Evolutionary conservation across 2,329 filamentous ascomycete species (phyloP), one percentile per base, ranked within the genome.

Genomic region (Epichloe amarillans): DNA sequence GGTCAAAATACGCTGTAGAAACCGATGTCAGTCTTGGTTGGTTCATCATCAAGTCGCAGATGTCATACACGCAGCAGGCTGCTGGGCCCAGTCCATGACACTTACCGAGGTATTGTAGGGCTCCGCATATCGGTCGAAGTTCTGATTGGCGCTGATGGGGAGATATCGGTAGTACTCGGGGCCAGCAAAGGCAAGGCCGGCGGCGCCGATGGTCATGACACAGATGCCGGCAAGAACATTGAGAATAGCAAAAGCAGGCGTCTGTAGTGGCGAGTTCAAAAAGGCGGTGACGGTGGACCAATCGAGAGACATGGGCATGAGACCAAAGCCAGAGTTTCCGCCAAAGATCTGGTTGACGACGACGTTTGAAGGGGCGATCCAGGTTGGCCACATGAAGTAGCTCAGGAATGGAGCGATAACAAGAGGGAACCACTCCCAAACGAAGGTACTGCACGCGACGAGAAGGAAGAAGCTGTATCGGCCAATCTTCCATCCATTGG

Each of bases 271-370:
- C n/a, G 72, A 77, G 11, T 65, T 62, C 48, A 77, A 68, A 58
- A 75, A 83, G 11, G 74, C 78, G 1, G 75, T 72, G 52, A 82
- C 69, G 49, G 79, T 72, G 47, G 74, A 76, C 82, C 82, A 85
- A 64, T 85, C 82, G 52, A 86, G 79, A 0, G 80, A 83, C 14
- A 84, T 72, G 11, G 81, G 81, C 26, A 84, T 69, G 12, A 86
- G 65, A 0, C 76, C 79, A 4, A 84, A 65, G 0, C 82, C 81
- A 5, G 75, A 76, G 50, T 72, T 71, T 5, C 78, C 79, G 3
- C 82, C 82, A 52, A 84, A 84, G 6, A 85, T 60, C 60, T 84
- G 80, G 60, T 85, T 85, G 52, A 84, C 66, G 14, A 79, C 63
- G 2, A 78, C 66, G 53, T 76, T 82, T 36, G 80, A 70, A 2